phyloP scores from a whole-genome alignment of 371 early-diverging fungal species.

The Actinomucor elegans region DNA sequence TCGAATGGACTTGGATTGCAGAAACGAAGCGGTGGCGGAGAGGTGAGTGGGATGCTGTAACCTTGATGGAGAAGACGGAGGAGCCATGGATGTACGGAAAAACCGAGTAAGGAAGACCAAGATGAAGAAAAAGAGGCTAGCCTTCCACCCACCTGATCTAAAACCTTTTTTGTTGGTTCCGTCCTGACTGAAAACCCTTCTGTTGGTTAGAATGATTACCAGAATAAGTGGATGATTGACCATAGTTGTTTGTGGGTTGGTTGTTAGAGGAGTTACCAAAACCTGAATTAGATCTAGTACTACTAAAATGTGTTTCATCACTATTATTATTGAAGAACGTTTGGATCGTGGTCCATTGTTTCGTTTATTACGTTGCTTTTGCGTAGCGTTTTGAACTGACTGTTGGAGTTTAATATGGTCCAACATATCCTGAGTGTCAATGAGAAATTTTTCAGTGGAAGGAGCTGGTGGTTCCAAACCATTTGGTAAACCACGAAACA shows the following conservation, averaged over 20 bases:
- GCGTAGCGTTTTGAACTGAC: not conserved
- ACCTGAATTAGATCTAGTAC: not conserved
- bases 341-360: too few species aligned
- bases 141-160: constrained; percentile 2
- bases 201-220: too few species aligned
- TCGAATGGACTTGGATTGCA: not conserved
- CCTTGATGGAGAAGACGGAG: not conserved
- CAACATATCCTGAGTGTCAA: not conserved
- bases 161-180: not conserved
- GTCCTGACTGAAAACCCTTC: not conserved
- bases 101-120: not conserved
- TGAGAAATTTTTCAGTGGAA: not conserved
- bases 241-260: too few species aligned
- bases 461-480: not conserved
- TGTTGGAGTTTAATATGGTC: not conserved
- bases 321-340: too few species aligned
- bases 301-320: not conserved
- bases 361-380: not conserved
- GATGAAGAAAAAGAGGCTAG: not conserved
- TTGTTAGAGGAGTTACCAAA: not conserved
- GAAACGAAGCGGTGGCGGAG: too few species aligned
- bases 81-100: not conserved
- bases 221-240: too few species aligned
- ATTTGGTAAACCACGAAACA: not conserved
- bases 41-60: constrained; percentile 2